Evolutionary conservation across 768 basidiomycete genomes (phyloP).

Genomic region (Lentinula sp.): DNA sequence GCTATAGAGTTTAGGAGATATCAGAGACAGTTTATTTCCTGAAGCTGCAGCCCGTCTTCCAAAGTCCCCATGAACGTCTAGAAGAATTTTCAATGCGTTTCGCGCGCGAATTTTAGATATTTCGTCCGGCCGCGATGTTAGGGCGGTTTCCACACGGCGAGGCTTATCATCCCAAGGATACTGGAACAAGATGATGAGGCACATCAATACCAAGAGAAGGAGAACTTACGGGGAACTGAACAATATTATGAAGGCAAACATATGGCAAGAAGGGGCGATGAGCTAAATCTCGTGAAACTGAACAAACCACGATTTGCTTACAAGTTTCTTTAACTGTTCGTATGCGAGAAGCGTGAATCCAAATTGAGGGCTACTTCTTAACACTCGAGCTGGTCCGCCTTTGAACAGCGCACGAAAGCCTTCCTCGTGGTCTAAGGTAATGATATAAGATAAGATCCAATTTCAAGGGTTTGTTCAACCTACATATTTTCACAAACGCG

Average conservation of each 20-base stretch:
- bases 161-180: conserved; percentile 79
- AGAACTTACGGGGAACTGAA: conserved; percentile 41
- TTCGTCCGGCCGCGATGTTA: conserved; percentile 72
- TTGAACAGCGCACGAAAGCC: conserved; percentile 89
- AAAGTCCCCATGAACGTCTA: conserved; percentile 90
- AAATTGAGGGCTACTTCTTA: conserved; percentile 90
- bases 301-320: conserved; percentile 12
- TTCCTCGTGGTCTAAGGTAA: conserved; percentile 71
- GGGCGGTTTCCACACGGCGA: conserved; percentile 60
- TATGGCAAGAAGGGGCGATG: not conserved
- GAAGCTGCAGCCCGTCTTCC: conserved; percentile 49
- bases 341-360: conserved; percentile 87
- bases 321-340: conserved; percentile 63
- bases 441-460: not conserved
- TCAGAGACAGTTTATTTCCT: conserved; percentile 31
- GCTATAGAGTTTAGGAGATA: conserved; percentile 22
- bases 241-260: not conserved
- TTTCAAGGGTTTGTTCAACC: conserved; percentile 21
- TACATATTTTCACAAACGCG: conserved; percentile 87
- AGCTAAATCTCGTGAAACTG: not conserved
- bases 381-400: conserved; percentile 81
- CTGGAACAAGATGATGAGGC: conserved; percentile 28
- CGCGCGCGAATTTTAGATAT: conserved; percentile 86
- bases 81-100: conserved; percentile 88
- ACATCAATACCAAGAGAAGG: conserved; percentile 13